Conservation (phyloP, 495 filamentous ascomycete species). For the Viridothelium virens region DNA sequence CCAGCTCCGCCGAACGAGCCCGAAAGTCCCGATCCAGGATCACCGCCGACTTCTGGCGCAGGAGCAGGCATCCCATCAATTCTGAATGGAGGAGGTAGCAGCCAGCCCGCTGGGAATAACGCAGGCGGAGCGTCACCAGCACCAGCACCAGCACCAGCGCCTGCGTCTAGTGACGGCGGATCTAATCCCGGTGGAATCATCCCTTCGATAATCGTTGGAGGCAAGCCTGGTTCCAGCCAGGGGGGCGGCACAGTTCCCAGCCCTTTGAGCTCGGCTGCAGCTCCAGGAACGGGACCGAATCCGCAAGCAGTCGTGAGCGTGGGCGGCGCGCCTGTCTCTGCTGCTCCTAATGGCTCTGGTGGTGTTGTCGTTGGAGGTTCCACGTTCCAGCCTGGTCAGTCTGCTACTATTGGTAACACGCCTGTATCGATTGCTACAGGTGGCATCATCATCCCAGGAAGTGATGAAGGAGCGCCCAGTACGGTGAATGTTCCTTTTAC, state of each 20-base stretch:
- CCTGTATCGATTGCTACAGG: constrained; percentile 4
- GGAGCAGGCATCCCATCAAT: background rate
- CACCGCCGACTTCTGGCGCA: background rate
- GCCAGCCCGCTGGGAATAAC: background rate
- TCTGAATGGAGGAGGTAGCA: background rate
- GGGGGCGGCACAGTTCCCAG: background rate
- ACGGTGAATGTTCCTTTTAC: constrained; percentile 5
- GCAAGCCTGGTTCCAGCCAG: background rate
- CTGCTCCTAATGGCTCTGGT: background rate
- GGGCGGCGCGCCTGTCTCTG: background rate
- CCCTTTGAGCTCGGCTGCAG: background rate
- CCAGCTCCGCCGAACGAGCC: background rate
- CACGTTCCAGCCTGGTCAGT: background rate
- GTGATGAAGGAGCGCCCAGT: background rate
- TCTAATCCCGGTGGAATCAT: background rate
- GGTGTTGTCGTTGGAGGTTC: constrained; percentile 4
- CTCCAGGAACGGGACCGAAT: background rate
- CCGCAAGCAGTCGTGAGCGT: background rate
- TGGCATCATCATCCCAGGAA: background rate
- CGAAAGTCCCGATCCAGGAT: background rate
- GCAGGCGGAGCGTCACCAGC: background rate
- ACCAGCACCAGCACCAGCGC: background rate
- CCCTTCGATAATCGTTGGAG: background rate
- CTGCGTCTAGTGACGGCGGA: background rate
- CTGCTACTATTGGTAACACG: constrained; percentile 9